These are phyloP conservation scores for Peniophora sp. DNA, from an alignment of 1,284 basidiomycete genomes.

Conservation along the genomic window DNA sequence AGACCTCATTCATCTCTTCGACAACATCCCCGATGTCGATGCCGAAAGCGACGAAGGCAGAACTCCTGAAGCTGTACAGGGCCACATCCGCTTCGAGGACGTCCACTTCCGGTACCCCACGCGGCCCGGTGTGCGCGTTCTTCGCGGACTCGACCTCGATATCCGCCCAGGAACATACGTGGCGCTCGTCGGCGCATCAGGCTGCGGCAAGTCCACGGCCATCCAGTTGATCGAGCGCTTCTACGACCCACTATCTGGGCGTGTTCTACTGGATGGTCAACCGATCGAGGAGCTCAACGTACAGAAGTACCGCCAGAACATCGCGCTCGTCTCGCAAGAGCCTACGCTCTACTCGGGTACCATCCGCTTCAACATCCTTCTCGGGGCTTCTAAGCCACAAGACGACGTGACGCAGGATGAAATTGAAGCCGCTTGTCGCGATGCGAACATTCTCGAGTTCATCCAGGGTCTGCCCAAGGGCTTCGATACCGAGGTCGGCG, in stretches of 20 bases:
- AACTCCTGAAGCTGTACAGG: slow-evolving; percentile 42
- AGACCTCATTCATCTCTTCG: slow-evolving; percentile 73
- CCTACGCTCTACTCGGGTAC: slow-evolving; percentile 87
- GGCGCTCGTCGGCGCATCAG: slow-evolving; percentile 86
- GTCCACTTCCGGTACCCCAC: slow-evolving; percentile 97
- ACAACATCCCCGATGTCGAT: slow-evolving; percentile 78
- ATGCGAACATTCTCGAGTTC: slow-evolving; percentile 91
- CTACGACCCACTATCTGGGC: slow-evolving; percentile 76
- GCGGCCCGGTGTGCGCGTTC: slow-evolving; percentile 77
- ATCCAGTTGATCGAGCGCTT: slow-evolving; percentile 87
- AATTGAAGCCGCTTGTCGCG: slow-evolving; percentile 77
- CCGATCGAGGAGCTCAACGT: slow-evolving; percentile 79
- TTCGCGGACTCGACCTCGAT: slow-evolving; percentile 73
- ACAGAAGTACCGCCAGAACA: slow-evolving; percentile 74
- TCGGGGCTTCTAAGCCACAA: slow-evolving; percentile 78
- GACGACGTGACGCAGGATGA: slow-evolving; percentile 85
- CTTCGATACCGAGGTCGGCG: slow-evolving; percentile 89
- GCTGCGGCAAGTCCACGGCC: slow-evolving; percentile 85
- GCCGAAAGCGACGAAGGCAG: slow-evolving; percentile 72
- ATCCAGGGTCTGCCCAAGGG: slow-evolving; percentile 84
- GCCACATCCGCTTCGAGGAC: slow-evolving; percentile 72
- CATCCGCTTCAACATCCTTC: slow-evolving; percentile 81
- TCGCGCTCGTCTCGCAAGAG: slow-evolving; percentile 91
- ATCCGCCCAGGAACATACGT: slow-evolving; percentile 89
- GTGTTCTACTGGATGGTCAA: slow-evolving; percentile 73